Percentiles rank a stretch among this genome's conserved stretches.
These are phyloP conservation scores for Nigrospora oryzae DNA, from an alignment of 2,329 filamentous ascomycete species.

Conservation along the genomic window DNA sequence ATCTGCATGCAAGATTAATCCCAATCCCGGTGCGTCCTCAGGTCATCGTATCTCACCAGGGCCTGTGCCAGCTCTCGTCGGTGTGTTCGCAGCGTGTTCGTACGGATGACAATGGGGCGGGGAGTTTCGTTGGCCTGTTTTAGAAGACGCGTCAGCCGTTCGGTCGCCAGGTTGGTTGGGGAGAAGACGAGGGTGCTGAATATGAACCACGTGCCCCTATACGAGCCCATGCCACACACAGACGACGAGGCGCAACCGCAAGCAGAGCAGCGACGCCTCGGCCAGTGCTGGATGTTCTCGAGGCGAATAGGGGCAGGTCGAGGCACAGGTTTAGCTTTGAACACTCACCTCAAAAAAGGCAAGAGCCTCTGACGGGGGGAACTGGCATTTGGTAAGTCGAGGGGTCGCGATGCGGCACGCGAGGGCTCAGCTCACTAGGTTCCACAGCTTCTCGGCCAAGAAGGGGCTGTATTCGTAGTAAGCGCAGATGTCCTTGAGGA, in stretches of 20 bases:
- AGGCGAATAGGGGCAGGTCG: neutral
- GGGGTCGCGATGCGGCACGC: too few relatives aligned
- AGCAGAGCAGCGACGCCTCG: too few relatives aligned
- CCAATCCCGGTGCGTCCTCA: neutral
- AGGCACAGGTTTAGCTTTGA: neutral
- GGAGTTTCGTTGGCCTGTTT: conserved; percentile 83
- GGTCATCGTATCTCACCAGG: conserved; percentile 32
- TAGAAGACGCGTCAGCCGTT: neutral
- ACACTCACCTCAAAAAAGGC: conserved; percentile 74
- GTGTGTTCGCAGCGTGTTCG: conserved; percentile 81
- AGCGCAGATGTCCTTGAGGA: conserved; percentile 85
- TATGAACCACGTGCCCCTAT: too few relatives aligned
- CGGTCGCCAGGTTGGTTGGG: too few relatives aligned
- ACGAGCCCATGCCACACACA: too few relatives aligned
- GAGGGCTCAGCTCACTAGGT: conserved; percentile 35
- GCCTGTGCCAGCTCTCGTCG: conserved; percentile 79
- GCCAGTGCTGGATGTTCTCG: too few relatives aligned
- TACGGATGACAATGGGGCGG: conserved; percentile 89
- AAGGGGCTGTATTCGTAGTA: conserved; percentile 96
- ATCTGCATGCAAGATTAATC: conserved; percentile 35
- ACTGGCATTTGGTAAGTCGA: conserved; percentile 23
- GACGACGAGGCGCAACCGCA: too few relatives aligned
- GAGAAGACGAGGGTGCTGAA: too few relatives aligned
- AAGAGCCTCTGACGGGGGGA: conserved; percentile 87
- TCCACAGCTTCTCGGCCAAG: conserved; percentile 92